A percentile compares a stretch with the other conserved stretches of the same genome.
phyloP scores from a whole-genome alignment of 1,139 yeast genomes.

The Saccharomyces hybrid region DNA sequence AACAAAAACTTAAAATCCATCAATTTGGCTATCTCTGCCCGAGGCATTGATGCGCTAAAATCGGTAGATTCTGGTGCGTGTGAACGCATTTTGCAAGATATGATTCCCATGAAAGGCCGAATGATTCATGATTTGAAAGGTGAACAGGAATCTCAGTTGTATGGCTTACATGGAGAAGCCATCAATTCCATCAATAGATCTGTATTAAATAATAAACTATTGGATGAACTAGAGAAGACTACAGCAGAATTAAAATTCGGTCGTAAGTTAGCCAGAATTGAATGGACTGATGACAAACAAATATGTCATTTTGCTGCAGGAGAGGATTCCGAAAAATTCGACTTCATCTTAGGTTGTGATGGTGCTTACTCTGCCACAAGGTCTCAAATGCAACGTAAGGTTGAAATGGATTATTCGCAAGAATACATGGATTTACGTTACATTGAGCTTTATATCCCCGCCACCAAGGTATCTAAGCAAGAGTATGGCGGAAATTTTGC shows the following conservation, averaged over 20 bases:
- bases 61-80: constrained; percentile 56
- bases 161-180: constrained; percentile 78
- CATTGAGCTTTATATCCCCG: constrained; percentile 68
- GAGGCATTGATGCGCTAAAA: constrained; percentile 69
- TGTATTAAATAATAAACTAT: constrained; percentile 52
- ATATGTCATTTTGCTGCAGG: constrained; percentile 25
- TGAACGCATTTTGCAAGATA: constrained; percentile 45
- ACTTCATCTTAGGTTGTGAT: constrained; percentile 73
- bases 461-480: constrained; percentile 33
- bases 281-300: constrained; percentile 22
- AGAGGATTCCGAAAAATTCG: constrained; percentile 32
- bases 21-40: constrained; percentile 76
- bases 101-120: constrained; percentile 81
- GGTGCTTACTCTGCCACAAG: constrained; percentile 79
- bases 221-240: constrained; percentile 41
- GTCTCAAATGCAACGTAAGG: constrained; percentile 55
- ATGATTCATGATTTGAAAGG: constrained; percentile 78
- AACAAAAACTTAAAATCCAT: constrained; percentile 55
- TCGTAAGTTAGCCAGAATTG: constrained; percentile 45
- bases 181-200: constrained; percentile 82
- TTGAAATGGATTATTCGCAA: constrained; percentile 65
- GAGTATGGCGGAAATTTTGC: constrained; percentile 32
- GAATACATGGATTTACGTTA: constrained; percentile 81
- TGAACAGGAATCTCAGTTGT: constrained; percentile 56
- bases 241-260: constrained; percentile 46